Conservation (phyloP, 1,284 basidiomycete species). For the Ceratobasidium papillatum region DNA sequence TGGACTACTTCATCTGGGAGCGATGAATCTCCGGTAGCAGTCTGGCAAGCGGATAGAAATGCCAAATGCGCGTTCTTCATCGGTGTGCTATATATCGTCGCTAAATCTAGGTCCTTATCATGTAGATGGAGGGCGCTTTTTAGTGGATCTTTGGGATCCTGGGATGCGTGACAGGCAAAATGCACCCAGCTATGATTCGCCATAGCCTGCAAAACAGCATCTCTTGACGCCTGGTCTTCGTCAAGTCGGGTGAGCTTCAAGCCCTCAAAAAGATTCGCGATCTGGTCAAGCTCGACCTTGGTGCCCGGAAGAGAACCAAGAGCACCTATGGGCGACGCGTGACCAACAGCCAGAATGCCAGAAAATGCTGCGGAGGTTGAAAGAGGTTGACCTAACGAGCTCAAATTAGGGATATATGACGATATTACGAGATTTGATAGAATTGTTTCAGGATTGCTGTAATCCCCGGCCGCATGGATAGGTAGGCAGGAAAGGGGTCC, state of each 20-base stretch:
- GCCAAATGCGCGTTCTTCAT: neutral
- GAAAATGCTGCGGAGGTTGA: too few relatives aligned
- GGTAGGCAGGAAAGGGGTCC: constrained; percentile 8
- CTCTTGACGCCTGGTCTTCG: neutral
- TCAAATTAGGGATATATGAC: constrained; percentile 2
- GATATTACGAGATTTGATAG: neutral
- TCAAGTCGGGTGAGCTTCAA: neutral
- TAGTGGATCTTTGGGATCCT: neutral
- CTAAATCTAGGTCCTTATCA: neutral
- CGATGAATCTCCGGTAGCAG: neutral
- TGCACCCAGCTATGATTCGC: neutral
- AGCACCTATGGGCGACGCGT: neutral
- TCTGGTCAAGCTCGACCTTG: neutral
- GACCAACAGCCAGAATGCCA: neutral
- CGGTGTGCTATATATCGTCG: neutral
- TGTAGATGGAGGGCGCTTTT: neutral
- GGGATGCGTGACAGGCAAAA: neutral
- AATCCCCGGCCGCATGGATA: neutral
- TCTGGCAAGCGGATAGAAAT: neutral
- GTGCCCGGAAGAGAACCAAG: neutral
- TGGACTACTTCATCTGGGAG: constrained; percentile 1
- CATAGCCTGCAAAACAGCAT: neutral
- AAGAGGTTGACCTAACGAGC: neutral
- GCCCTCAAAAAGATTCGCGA: neutral
- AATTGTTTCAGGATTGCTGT: neutral